Evolutionary conservation across 2,329 filamentous ascomycete species (phyloP).

Genomic region (Aspergillus sp.): DNA sequence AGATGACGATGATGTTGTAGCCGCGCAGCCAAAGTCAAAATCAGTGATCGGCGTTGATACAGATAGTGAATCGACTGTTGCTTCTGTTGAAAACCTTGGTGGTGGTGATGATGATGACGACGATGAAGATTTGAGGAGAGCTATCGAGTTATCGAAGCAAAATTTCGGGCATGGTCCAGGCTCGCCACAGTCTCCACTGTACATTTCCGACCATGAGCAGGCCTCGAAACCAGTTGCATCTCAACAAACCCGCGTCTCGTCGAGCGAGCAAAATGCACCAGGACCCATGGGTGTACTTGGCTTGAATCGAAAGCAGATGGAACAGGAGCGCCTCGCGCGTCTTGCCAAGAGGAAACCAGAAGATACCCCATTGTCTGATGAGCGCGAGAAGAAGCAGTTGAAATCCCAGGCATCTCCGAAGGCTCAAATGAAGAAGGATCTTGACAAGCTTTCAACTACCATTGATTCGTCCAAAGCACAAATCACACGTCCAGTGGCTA

Average conservation of each 20-base stretch:
- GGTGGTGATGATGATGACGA: conserved; percentile 15
- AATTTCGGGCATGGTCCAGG: conserved; percentile 12
- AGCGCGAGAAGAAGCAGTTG: conserved; percentile 25
- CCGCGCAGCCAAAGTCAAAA: conserved; percentile 28
- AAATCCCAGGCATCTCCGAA: conserved; percentile 13
- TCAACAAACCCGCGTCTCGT: background rate
- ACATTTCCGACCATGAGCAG: background rate
- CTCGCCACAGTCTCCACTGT: background rate
- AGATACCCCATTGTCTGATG: conserved; percentile 27
- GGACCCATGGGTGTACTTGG: conserved; percentile 44
- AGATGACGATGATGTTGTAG: conserved; percentile 25
- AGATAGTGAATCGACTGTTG: conserved; percentile 11
- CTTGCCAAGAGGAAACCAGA: conserved; percentile 58
- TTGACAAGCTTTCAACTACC: background rate
- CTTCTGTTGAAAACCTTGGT: background rate
- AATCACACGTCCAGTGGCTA: background rate
- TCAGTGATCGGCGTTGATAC: conserved; percentile 28
- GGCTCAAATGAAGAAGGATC: background rate
- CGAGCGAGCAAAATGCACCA: background rate
- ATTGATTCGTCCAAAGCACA: background rate
- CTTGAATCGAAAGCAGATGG: conserved; percentile 79
- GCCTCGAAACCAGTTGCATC: background rate
- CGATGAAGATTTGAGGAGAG: conserved; percentile 37
- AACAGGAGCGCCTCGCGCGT: conserved; percentile 75
- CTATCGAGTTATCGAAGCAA: conserved; percentile 37